These are phyloP conservation scores for Sporisorium graminicola DNA, from an alignment of 1,284 basidiomycete genomes.

Conservation along the genomic window DNA sequence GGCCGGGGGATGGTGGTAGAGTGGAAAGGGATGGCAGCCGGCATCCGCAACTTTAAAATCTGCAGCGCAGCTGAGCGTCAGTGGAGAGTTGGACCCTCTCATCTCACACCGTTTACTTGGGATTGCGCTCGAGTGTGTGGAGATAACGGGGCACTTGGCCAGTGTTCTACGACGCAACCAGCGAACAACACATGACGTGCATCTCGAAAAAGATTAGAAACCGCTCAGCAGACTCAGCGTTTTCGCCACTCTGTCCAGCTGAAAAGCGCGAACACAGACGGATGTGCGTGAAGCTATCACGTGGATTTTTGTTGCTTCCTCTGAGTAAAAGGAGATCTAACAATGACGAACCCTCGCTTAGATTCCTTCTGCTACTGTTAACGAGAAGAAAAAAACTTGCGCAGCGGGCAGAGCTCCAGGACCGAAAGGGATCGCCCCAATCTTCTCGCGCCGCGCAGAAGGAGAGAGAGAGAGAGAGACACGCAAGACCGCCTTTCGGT, in stretches of 20 bases:
- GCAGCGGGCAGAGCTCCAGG: no score
- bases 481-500: not conserved
- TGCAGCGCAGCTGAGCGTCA: no score
- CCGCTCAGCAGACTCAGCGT: conserved; percentile 23
- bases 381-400: conserved; percentile 35
- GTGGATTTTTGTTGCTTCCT: not conserved
- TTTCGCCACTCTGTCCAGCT: not conserved
- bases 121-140: conserved; percentile 16
- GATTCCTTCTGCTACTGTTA: no score
- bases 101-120: not conserved
- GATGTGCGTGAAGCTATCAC: not conserved
- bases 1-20: conserved; percentile 22
- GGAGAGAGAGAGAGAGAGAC: not conserved
- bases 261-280: conserved; percentile 2
- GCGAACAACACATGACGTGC: conserved; percentile 19
- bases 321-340: not conserved
- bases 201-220: not conserved
- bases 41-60: not conserved
- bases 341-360: not conserved
- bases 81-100: conserved; percentile 20
- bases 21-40: conserved; percentile 15
- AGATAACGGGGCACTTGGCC: conserved; percentile 6
- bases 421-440: not conserved
- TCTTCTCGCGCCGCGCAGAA: conserved; percentile 1
- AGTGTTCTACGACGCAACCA: conserved; percentile 13